phyloP scores from a whole-genome alignment of 2,329 filamentous ascomycete genomes.

The Ophiostoma sp. region DNA sequence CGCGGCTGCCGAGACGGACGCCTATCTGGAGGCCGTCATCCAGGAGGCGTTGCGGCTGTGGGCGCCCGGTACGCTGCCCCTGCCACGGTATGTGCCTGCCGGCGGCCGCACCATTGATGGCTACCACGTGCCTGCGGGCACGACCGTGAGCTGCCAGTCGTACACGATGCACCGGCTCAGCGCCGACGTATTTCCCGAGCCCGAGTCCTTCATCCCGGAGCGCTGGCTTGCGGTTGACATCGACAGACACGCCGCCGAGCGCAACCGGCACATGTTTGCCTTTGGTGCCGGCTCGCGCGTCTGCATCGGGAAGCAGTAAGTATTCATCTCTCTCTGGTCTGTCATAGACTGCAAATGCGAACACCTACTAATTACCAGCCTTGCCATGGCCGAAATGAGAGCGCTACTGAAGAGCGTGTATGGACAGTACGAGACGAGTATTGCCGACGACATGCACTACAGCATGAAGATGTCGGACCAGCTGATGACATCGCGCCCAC shows the following conservation, averaged over 20 bases:
- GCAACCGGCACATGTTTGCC: constrained; percentile 53
- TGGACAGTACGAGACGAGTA: constrained; percentile 49
- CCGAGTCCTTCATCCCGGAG: constrained; percentile 71
- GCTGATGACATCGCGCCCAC: constrained; percentile 36
- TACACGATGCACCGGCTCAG: constrained; percentile 52
- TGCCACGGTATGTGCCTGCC: constrained; percentile 47
- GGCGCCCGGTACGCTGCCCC: constrained; percentile 59
- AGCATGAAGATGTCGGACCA: constrained; percentile 62
- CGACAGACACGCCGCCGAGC: constrained; percentile 53
- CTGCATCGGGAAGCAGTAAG: constrained; percentile 45
- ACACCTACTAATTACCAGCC: constrained; percentile 38
- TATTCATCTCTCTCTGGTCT: background rate
- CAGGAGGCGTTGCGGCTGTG: constrained; percentile 56
- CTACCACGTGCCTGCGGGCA: constrained; percentile 46
- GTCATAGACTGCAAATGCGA: too few relatives aligned
- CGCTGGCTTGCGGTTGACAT: constrained; percentile 59
- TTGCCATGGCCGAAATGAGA: constrained; percentile 64
- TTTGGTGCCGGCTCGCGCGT: constrained; percentile 60
- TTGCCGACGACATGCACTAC: constrained; percentile 47
- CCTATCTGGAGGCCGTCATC: constrained; percentile 50
- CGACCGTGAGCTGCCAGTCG: constrained; percentile 56
- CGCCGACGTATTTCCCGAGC: constrained; percentile 67
- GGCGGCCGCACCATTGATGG: constrained; percentile 7
- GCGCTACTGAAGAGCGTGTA: constrained; percentile 56
- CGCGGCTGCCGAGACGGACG: constrained; percentile 29